These are phyloP conservation scores for Quercus phellos DNA, from an alignment of 331 rosid species.

Conservation along the genomic window DNA sequence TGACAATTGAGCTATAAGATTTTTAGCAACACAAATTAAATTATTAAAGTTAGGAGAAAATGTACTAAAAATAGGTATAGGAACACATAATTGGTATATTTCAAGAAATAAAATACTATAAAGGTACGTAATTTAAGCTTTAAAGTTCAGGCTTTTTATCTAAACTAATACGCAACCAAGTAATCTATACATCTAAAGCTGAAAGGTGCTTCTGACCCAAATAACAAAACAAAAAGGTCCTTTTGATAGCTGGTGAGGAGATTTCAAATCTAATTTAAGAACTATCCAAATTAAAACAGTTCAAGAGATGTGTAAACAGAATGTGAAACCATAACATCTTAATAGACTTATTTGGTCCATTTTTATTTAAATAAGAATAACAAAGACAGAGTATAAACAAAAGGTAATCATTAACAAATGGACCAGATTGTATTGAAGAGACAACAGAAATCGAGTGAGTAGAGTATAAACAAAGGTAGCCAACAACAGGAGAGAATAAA, in stretches of 20 bases:
- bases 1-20: too few relatives aligned
- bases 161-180: background rate
- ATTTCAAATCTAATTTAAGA: background rate
- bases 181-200: background rate
- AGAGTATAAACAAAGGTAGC: background rate
- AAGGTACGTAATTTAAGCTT: background rate
- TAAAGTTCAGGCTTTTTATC: background rate
- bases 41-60: too few relatives aligned
- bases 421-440: background rate
- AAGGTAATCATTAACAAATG: background rate
- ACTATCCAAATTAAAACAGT: background rate
- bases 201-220: background rate
- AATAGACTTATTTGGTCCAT: background rate
- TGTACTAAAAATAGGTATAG: too few relatives aligned
- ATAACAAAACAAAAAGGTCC: background rate
- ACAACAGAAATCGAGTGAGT: background rate
- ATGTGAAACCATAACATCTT: background rate
- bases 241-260: background rate
- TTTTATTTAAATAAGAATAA: background rate
- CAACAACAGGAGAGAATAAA: background rate
- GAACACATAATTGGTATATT: too few relatives aligned
- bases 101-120: too few relatives aligned
- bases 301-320: conserved; percentile 1
- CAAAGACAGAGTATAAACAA: background rate
- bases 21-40: too few relatives aligned